Conservation (phyloP, 192 early-diverging fungal genomes). For the Rhizoclosmatium sp. region DNA sequence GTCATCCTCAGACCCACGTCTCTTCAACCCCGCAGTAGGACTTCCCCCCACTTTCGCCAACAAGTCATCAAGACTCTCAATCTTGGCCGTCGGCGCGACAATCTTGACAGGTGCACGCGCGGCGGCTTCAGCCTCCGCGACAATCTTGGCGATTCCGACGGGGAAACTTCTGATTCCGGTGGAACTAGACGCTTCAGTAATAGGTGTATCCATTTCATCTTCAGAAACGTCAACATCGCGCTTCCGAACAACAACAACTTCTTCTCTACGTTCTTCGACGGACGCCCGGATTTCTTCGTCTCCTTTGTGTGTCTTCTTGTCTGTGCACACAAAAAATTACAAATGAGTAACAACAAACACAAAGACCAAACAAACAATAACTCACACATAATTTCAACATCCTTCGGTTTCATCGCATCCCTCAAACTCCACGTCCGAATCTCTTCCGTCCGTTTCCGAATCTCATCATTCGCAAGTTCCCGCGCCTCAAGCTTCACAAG, state of each 20-base stretch:
- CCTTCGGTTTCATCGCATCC: conserved; percentile 62
- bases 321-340: not conserved
- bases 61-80: conserved; percentile 30
- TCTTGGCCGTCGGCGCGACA: not conserved
- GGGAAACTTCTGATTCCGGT: not conserved
- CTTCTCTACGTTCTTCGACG: too few relatives aligned
- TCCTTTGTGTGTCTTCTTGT: conserved; percentile 53
- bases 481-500: conserved; percentile 46
- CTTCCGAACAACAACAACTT: too few relatives aligned
- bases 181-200: not conserved
- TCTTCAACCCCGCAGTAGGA: conserved; percentile 2
- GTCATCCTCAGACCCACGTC: not conserved
- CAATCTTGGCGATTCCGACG: not conserved
- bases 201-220: not conserved
- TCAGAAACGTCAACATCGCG: not conserved
- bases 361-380: too few relatives aligned
- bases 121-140: conserved; percentile 22
- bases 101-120: not conserved
- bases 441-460: conserved; percentile 64
- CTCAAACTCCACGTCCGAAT: conserved; percentile 62
- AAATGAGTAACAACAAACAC: not conserved
- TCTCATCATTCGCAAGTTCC: conserved; percentile 67
- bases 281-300: conserved; percentile 42
- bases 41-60: conserved; percentile 30
- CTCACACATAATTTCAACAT: conserved; percentile 44